Base-by-base conservation (phyloP, 805 yeast genomes). In the Saturnispora silvae region DNA sequence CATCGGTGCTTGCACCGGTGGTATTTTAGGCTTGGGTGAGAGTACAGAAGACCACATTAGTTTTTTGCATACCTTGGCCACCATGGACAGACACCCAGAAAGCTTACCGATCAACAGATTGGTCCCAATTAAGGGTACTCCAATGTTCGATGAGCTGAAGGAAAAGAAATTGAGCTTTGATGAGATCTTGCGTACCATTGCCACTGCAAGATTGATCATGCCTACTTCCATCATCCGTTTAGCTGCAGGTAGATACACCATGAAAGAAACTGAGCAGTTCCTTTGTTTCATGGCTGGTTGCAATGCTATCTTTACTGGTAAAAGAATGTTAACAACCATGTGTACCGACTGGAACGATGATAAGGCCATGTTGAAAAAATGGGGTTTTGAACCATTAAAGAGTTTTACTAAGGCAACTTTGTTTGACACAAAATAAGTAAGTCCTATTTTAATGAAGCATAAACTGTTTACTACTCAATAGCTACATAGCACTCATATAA, bases 261-360 rank as follows among this genome's bases (percentile, higher is more conserved):
- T 81, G 87, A 77, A 73, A 45, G 87, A 81, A 48, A 60, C 69
- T 40, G 86, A 81, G 47, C 92, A 81, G 53, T 70, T 77, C 40
- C 54, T 81, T 48, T 78, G 87, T 45, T 81, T 81, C 54, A 67
- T 77, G 73, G 74, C 79, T 24, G 92, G 92, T 15, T 76, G 78
- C 46, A 81, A 81, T 56, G 86, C 89, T 15, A 76, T 81, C 28
- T 81, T 81, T 56, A 81, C 87, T 1, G 92, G 92, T 26, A 77
- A 81, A 54, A 72, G 69, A 46, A 81, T 81, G 89, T 60, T 81
- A 40, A 81, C 92, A 2, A 82, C 92, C 4, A 73, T 76, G 75
- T 81, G 89, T 53, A 77, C 73, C 46, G 86, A 85, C 5, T 81
- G 89, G 87, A 84, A 81, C 32, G 87, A 80, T 48, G 92, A 81